Evolutionary conservation across 1,139 yeast species (phyloP), one percentile per base, ranked within the genome.

Genomic region (Magnusiomyces paraingens): DNA sequence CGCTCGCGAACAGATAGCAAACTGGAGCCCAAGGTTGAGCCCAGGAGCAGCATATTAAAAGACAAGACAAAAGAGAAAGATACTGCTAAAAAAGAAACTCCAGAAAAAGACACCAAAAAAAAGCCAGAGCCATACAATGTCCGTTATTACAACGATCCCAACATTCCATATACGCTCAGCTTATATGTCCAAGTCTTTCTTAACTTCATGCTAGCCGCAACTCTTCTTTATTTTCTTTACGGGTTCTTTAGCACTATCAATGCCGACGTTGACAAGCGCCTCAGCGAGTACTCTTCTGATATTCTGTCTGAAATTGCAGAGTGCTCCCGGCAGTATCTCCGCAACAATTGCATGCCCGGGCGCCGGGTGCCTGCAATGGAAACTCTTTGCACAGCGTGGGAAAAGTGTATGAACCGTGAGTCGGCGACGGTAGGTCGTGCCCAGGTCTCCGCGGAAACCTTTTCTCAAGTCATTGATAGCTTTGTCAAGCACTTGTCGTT

Each of bases 381-480:
- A 61, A 69, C 72, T n/a, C 76, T 81, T 18, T 93, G 99, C 68
- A 73, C 78, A 36, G 73, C 74, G 44, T 88, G 96, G 95, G 84
- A 81, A 58, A 79, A 77, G 58, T 93, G 99, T 68, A 90, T 87
- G 95, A 81, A 83, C 62, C 76, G 89, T 57, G 95, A 91, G 62
- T 79, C 81, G 44, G 73, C 80, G 6, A n/a, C 40, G n/a, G 80
- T 90, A n/a, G 94, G 93, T 3, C 78, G 81, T 49, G 87, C 94
- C 2, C 77, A 80, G 61, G 80, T 90, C 35, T 80, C 90, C 0
- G 95, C 95, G 0, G 91, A 84, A 64, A 81, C 94, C 0, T 77
- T 89, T 64, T 95, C 94, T 1, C 93, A 85, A 58, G 84, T 88
- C 21, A 74, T 89, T 51, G 86, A 89, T 66, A 84, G 93, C 1